A percentile compares a stretch with the other conserved stretches of the same genome.
Conservation (phyloP, 345 rosid species). For the Schrenkiella parvula region DNA sequence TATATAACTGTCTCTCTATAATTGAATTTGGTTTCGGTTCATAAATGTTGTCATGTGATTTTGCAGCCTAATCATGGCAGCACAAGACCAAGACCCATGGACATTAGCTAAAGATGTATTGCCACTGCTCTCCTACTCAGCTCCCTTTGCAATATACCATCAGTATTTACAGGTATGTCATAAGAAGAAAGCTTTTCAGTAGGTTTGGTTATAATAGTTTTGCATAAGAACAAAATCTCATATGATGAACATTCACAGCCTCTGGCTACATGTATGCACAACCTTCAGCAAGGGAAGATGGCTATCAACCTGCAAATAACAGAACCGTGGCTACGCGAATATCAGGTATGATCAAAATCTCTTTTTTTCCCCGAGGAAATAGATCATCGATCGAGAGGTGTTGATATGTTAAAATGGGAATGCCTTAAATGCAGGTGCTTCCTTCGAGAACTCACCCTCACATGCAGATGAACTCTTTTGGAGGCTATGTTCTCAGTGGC, state of each 20-base stretch:
- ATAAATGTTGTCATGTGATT: background rate
- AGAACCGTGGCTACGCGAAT: constrained; percentile 96
- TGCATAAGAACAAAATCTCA: background rate
- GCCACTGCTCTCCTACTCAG: constrained; percentile 75
- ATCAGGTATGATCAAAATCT: constrained; percentile 48
- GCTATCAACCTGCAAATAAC: constrained; percentile 82
- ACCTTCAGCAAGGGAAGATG: constrained; percentile 72
- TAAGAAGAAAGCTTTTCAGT: background rate
- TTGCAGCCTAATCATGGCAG: constrained; percentile 75
- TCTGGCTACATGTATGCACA: constrained; percentile 84
- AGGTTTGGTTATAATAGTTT: background rate
- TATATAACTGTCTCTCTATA: background rate
- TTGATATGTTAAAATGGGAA: constrained; percentile 12
- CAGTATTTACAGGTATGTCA: constrained; percentile 75
- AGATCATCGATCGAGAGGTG: background rate
- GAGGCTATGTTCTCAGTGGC: constrained; percentile 89
- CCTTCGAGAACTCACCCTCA: constrained; percentile 91
- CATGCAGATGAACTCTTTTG: constrained; percentile 86
- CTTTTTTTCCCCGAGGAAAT: background rate
- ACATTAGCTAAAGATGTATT: constrained; percentile 55
- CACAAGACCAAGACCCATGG: constrained; percentile 85
- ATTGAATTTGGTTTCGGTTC: background rate
- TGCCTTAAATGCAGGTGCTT: constrained; percentile 50
- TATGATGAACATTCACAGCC: constrained; percentile 47
- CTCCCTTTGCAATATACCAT: constrained; percentile 89